A percentile compares a stretch with the other conserved stretches of the same genome.
Conservation (phyloP, 768 basidiomycete genomes). For the Collybia nuda region DNA sequence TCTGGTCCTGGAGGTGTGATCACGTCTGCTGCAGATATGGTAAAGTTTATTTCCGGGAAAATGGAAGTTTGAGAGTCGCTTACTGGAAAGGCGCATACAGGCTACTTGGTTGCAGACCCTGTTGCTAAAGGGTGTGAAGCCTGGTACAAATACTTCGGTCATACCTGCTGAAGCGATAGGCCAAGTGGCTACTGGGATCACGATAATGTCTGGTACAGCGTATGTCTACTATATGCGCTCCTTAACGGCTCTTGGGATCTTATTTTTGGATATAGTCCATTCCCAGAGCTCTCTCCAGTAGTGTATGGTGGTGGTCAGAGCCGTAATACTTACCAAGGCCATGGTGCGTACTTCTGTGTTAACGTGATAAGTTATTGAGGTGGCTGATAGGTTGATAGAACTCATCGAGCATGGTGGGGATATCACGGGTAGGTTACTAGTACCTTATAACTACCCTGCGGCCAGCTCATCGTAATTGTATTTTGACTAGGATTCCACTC, state of each 20-base stretch:
- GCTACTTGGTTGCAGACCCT: slow-evolving; percentile 25
- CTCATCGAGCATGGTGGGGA: slow-evolving; percentile 19
- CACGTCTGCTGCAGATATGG: slow-evolving; percentile 22
- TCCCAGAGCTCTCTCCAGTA: slow-evolving; percentile 18
- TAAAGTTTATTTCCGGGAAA: slow-evolving; percentile 6
- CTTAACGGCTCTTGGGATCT: too few relatives aligned
- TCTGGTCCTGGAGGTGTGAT: slow-evolving; percentile 29
- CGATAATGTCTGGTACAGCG: slow-evolving; percentile 14
- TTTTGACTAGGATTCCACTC: slow-evolving; percentile 17
- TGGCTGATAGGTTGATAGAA: background rate
- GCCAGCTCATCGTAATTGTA: background rate
- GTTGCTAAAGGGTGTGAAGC: slow-evolving; percentile 20
- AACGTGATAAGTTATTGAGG: background rate
- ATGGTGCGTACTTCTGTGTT: slow-evolving; percentile 12
- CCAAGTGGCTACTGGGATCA: slow-evolving; percentile 21
- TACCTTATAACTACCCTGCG: background rate
- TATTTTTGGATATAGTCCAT: slow-evolving; percentile 4
- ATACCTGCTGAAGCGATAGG: slow-evolving; percentile 22
- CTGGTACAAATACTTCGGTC: slow-evolving; percentile 20
- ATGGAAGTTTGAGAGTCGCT: background rate
- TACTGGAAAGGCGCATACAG: slow-evolving; percentile 5
- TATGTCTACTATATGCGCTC: too few relatives aligned
- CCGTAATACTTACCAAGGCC: slow-evolving; percentile 21
- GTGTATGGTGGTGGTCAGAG: slow-evolving; percentile 29
- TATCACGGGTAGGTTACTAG: slow-evolving; percentile 3